Evolutionary conservation across 2,329 filamentous ascomycete species (phyloP).

Genomic region (Botrytis aclada): DNA sequence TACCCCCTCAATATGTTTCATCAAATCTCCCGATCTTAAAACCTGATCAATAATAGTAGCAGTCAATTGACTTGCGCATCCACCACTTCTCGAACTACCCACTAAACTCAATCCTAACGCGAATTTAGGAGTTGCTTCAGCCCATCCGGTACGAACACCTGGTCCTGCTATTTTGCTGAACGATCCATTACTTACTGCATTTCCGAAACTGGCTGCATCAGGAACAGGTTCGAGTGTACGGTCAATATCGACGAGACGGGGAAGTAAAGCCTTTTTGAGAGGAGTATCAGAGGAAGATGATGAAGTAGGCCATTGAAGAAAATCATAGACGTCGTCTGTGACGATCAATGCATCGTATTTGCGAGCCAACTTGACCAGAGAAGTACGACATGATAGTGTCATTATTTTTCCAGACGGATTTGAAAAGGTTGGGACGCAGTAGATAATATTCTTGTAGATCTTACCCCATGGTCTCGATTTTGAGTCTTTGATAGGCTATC

Average conservation of each 20-base stretch:
- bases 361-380: slow-evolving; percentile 73
- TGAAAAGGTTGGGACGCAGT: slow-evolving; percentile 81
- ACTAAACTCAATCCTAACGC: slow-evolving; percentile 52
- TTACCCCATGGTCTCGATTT: slow-evolving; percentile 63
- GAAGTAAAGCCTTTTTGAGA: slow-evolving; percentile 44
- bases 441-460: slow-evolving; percentile 83
- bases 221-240: slow-evolving; percentile 59
- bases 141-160: slow-evolving; percentile 84
- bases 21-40: slow-evolving; percentile 45
- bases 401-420: slow-evolving; percentile 87
- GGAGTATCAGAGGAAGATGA: slow-evolving; percentile 24
- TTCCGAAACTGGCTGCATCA: slow-evolving; percentile 62
- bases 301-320: slow-evolving; percentile 70
- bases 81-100: slow-evolving; percentile 54
- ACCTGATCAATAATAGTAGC: slow-evolving; percentile 52
- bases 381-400: slow-evolving; percentile 62
- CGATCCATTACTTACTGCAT: slow-evolving; percentile 80
- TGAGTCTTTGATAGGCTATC: slow-evolving; percentile 25
- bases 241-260: slow-evolving; percentile 78
- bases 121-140: slow-evolving; percentile 65
- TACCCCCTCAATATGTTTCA: slow-evolving; percentile 43
- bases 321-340: slow-evolving; percentile 91
- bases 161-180: slow-evolving; percentile 87
- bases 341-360: slow-evolving; percentile 79
- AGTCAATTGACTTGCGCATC: slow-evolving; percentile 54